Evolutionary conservation across 345 rosid species (phyloP), one percentile per base, ranked within the genome.

Genomic region (Populus pruinosa): DNA sequence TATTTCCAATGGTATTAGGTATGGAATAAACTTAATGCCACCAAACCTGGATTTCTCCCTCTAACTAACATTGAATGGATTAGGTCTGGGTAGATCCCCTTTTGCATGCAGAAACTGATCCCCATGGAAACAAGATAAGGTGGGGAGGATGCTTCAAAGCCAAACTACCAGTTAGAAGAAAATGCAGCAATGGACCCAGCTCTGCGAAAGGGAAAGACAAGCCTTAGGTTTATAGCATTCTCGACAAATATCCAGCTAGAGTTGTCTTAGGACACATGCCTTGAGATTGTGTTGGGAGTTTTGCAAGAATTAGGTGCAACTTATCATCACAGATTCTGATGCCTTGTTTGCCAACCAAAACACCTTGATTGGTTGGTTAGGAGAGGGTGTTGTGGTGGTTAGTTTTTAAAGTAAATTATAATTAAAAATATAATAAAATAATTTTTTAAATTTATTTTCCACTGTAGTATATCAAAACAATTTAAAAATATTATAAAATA

Each of bases 21-120:
- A 27, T 35, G n/a, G 13, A 11, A 50, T 69, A 76, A 23, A n/a
- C 63, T 36, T 20, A 71, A 68, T 68, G 39, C 75, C 41, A 83
- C 78, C 84, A 73, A 71, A 71, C 69, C 47, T 49, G 0, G 23
- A 67, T 62, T 10, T 23, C 21, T 16, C 55, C n/a, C 55, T 20
- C 10, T 59, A 65, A 64, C 77, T 50, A 74, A 65, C 76, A 56
- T 78, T 49, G 41, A n/a, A 67, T 44, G 78, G 80, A 79, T 61
- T 67, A 35, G 85, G 82, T 67, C 23, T 56, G 23, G 44, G 41
- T 67, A 44, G 41, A 11, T 67, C 23, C 29, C 36, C 16, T 64
- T 14, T 3, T 47, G 50, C 50, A 13, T 47, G 18, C 50, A 47
- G 11, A 14, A 14, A 47, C 18, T 4, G 50, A 47, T 47, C 50